phyloP scores from a whole-genome alignment of 192 early-diverging fungal species.

The Umbelopsis isabellina region DNA sequence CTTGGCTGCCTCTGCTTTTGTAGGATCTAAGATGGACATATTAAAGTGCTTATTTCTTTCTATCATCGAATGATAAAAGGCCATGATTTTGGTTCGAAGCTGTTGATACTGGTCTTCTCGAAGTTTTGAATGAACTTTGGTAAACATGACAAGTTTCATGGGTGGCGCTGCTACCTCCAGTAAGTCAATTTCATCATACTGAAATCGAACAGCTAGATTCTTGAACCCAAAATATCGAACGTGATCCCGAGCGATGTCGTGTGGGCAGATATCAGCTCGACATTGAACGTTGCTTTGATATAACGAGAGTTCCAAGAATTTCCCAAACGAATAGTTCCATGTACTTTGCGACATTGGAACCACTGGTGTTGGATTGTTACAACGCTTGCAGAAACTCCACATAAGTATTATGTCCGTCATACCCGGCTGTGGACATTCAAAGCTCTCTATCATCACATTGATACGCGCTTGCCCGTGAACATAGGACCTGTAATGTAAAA shows the following conservation, averaged over 20 bases:
- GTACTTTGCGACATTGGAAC: conserved; percentile 81
- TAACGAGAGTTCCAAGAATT: conserved; percentile 91
- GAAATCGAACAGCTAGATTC: conserved; percentile 80
- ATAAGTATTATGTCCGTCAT: conserved; percentile 76
- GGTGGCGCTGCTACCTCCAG: conserved; percentile 76
- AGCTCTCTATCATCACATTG: conserved; percentile 70
- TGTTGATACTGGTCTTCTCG: conserved; percentile 76
- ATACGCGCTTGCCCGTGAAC: conserved; percentile 81
- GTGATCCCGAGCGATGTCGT: conserved; percentile 82
- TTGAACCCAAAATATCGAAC: conserved; percentile 78
- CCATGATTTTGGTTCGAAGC: conserved; percentile 67
- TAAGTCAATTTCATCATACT: conserved; percentile 70
- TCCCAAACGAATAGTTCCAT: conserved; percentile 96
- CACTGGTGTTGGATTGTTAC: conserved; percentile 65
- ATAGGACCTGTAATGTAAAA: conserved; percentile 85
- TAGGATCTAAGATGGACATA: conserved; percentile 72
- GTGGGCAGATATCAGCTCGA: conserved; percentile 72
- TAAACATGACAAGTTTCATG: conserved; percentile 61
- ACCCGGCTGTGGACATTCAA: conserved; percentile 54
- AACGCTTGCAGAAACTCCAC: conserved; percentile 85
- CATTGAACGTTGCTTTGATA: conserved; percentile 73
- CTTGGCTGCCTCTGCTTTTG: conserved; percentile 71
- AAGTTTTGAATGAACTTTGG: conserved; percentile 60
- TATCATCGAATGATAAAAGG: conserved; percentile 86
- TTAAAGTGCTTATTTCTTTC: conserved; percentile 81